Evolutionary conservation across 768 basidiomycete species (phyloP), one percentile per base, ranked within the genome.

Genomic region (Serpula lacrymans): DNA sequence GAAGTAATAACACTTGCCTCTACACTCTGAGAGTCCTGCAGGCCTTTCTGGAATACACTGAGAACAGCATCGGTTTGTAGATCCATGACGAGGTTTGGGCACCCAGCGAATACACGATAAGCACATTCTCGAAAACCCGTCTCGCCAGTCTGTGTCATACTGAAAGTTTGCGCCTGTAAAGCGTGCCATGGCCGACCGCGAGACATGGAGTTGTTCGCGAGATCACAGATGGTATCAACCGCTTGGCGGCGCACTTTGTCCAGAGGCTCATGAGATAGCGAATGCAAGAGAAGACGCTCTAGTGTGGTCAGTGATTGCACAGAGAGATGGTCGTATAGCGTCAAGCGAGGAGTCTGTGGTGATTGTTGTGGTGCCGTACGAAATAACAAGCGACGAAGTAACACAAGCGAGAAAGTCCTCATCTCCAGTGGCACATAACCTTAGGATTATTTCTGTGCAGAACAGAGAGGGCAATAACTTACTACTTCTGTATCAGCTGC

Each of bases 131-230:
- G 64, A 47, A 75, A 54, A 4, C 63, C 62, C 18, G 58, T 47
- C 28, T 46, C 52, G n/a, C 50, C 38, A 21, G 45, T 35, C 26
- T 61, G 51, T 5, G 75, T 70, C 83, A 88, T 85, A 33, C 62
- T 69, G 51, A 89, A 89, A 0, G 73, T 70, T 39, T 82, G 83
- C 0, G 75, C 77, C 53, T 89, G 88, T 1, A 90, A 67, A 2
- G 82, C 82, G 53, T 88, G 86, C 88, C 88, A 91, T 2, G 86
- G 87, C 7, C 85, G 62, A 1, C 88, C 88, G 2, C 86, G 73
- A 12, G 60, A 56, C 83, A 90, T 87, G 9, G 77, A 77, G 43
- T 84, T 77, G 41, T 82, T 83, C 5, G 88, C 82, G 21, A 90
- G 64, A 51, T 90, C 88, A 44, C 77, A 80, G 17, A 84, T 72